A percentile compares a stretch with the other conserved stretches of the same genome.
These are phyloP conservation scores for Typha latifolia DNA, from an alignment of 176 grass and related monocot species.

Conservation along the genomic window DNA sequence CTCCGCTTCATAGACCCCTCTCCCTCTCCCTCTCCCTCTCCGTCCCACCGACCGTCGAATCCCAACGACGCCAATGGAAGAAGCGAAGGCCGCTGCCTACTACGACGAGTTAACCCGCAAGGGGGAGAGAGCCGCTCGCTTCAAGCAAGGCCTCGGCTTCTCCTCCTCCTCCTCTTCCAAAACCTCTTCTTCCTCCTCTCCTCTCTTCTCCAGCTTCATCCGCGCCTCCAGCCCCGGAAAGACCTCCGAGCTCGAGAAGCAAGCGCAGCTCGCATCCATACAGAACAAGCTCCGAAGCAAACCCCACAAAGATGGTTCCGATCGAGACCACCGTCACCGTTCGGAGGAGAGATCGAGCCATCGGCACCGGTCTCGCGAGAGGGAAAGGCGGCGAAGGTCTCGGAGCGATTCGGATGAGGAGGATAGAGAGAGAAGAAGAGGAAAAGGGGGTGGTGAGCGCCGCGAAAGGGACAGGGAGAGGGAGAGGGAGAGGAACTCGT, in stretches of 20 bases:
- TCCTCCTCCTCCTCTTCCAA: constrained; percentile 49
- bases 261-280: background rate
- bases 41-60: background rate
- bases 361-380: constrained; percentile 3
- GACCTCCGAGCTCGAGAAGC: background rate
- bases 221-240: constrained; percentile 33
- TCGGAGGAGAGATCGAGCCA: constrained; percentile 7
- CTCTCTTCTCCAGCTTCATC: constrained; percentile 68
- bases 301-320: constrained; percentile 15
- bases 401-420: constrained; percentile 1
- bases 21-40: too few relatives aligned
- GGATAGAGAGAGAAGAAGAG: background rate
- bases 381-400: constrained; percentile 8
- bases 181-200: constrained; percentile 29
- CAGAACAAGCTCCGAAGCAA: constrained; percentile 2
- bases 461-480: too few relatives aligned
- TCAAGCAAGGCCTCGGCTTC: constrained; percentile 89
- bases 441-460: constrained; percentile 24
- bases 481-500: constrained; percentile 11
- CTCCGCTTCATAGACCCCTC: too few relatives aligned
- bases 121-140: constrained; percentile 86
- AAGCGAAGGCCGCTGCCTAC: constrained; percentile 46
- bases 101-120: constrained; percentile 95
- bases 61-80: background rate
- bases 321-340: background rate